phyloP scores from a whole-genome alignment of 345 rosid genomes.

The Tarenaya hassleriana region DNA sequence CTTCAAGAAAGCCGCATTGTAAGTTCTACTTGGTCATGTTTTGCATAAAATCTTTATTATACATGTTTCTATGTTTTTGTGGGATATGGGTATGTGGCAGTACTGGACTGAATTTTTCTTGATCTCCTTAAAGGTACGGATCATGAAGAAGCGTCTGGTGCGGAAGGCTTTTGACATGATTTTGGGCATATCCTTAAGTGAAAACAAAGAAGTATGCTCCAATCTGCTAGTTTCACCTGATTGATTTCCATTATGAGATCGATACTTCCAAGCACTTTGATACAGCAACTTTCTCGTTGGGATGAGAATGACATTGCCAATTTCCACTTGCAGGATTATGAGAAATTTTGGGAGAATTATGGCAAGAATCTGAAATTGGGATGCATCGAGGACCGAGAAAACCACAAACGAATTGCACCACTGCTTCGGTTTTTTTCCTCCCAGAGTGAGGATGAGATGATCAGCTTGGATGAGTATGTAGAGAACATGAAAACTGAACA shows the following conservation, averaged over 20 bases:
- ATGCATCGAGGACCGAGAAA: slow-evolving; percentile 94
- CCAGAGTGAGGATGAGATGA: slow-evolving; percentile 85
- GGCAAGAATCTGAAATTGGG: slow-evolving; percentile 87
- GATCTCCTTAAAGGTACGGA: slow-evolving; percentile 6
- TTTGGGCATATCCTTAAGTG: slow-evolving; percentile 83
- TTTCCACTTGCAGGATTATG: slow-evolving; percentile 64
- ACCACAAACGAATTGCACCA: slow-evolving; percentile 96
- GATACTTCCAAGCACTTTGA: slow-evolving; percentile 1
- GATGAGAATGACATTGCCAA: slow-evolving; percentile 1
- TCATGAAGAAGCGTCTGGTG: slow-evolving; percentile 89
- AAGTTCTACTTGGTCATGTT: slow-evolving; percentile 21
- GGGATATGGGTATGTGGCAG: neutral
- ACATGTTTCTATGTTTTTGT: neutral
- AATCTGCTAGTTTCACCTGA: slow-evolving; percentile 4
- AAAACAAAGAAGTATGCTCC: slow-evolving; percentile 65
- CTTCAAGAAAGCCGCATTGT: slow-evolving; percentile 98
- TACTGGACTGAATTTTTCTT: no score
- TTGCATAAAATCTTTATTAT: neutral
- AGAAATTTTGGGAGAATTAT: slow-evolving; percentile 87
- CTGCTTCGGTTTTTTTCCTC: slow-evolving; percentile 92
- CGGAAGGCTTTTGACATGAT: slow-evolving; percentile 95
- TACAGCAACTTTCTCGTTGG: slow-evolving; percentile 6
- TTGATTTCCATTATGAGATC: neutral
- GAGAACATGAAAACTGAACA: slow-evolving; percentile 97
- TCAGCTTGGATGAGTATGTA: slow-evolving; percentile 94